phyloP scores from a whole-genome alignment of 495 filamentous ascomycete genomes.

The Xylaria cubensis region DNA sequence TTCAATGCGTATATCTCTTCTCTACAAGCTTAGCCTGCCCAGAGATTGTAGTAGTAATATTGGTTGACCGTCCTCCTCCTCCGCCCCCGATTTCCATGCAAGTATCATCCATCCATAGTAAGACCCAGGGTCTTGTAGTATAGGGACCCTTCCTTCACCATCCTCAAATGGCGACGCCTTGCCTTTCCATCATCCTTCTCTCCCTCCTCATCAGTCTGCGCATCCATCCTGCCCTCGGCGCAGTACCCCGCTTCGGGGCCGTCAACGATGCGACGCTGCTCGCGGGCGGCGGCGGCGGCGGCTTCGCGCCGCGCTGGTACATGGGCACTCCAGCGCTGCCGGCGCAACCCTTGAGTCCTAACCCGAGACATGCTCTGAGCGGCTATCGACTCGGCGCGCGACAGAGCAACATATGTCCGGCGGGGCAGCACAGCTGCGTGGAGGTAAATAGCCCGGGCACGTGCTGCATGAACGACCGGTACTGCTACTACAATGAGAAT shows the following conservation, averaged over 20 bases:
- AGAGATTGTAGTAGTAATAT: constrained; percentile 4
- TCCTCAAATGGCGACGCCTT: constrained; percentile 28
- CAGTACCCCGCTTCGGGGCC: constrained; percentile 17
- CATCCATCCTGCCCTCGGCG: constrained; percentile 11
- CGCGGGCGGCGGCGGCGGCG: constrained; percentile 27
- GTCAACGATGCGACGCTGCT: constrained; percentile 31
- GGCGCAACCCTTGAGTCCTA: constrained; percentile 25
- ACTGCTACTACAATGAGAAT: constrained; percentile 36
- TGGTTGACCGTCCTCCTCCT: neutral
- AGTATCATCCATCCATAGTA: constrained; percentile 18
- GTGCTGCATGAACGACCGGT: constrained; percentile 40
- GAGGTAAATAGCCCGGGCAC: constrained; percentile 26
- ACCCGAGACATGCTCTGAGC: neutral
- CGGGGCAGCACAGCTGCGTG: constrained; percentile 29
- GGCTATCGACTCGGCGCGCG: neutral
- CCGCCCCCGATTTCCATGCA: constrained; percentile 19
- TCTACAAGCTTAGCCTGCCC: neutral
- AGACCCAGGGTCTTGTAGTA: constrained; percentile 30
- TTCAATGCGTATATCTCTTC: neutral
- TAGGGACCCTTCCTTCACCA: constrained; percentile 13
- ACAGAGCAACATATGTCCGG: neutral
- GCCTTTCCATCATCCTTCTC: neutral
- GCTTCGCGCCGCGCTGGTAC: constrained; percentile 36
- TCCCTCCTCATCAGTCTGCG: constrained; percentile 22
- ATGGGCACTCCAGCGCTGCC: constrained; percentile 32